A percentile compares a stretch with the other conserved stretches of the same genome.
Conservation (phyloP, 352 stramenopile genomes). For the Phytophthora melonis region DNA sequence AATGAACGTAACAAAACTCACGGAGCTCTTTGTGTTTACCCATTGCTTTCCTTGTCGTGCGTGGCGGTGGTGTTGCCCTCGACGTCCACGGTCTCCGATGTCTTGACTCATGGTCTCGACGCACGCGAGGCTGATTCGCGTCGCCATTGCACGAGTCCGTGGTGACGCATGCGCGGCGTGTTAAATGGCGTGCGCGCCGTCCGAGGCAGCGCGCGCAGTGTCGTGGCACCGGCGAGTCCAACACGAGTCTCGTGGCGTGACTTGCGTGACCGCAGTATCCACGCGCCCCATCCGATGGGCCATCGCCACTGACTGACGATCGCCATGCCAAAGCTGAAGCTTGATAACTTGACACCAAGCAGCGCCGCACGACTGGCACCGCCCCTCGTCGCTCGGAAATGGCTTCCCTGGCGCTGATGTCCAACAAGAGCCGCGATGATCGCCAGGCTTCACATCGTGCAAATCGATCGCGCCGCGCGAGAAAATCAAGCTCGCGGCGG, state of each 20-base stretch:
- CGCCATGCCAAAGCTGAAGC: background rate
- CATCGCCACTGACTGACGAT: too few species aligned
- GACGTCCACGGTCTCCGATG: background rate
- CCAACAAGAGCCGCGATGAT: constrained; percentile 22
- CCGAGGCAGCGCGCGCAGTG: background rate
- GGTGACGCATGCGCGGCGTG: constrained; percentile 6
- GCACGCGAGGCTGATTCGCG: constrained; percentile 20
- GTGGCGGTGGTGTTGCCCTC: too few species aligned
- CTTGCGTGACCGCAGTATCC: too few species aligned
- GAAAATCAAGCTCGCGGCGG: constrained; percentile 25
- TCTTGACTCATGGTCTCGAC: constrained; percentile 2
- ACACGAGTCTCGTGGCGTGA: background rate
- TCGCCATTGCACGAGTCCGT: constrained; percentile 13
- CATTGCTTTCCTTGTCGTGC: too few species aligned
- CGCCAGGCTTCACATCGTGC: constrained; percentile 34
- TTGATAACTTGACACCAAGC: constrained; percentile 25
- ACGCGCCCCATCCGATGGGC: too few species aligned
- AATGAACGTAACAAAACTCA: constrained; percentile 28
- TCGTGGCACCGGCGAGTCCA: constrained; percentile 12
- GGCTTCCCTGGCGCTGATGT: constrained; percentile 20
- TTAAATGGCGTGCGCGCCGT: constrained; percentile 26
- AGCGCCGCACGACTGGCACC: constrained; percentile 9
- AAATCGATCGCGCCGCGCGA: constrained; percentile 21
- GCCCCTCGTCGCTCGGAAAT: constrained; percentile 1
- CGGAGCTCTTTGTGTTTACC: too few species aligned